Evolutionary conservation across 805 yeast species (phyloP), one percentile per base, ranked within the genome.

Genomic region (baker's yeast (Saccharomyces cerevisiae)): DNA sequence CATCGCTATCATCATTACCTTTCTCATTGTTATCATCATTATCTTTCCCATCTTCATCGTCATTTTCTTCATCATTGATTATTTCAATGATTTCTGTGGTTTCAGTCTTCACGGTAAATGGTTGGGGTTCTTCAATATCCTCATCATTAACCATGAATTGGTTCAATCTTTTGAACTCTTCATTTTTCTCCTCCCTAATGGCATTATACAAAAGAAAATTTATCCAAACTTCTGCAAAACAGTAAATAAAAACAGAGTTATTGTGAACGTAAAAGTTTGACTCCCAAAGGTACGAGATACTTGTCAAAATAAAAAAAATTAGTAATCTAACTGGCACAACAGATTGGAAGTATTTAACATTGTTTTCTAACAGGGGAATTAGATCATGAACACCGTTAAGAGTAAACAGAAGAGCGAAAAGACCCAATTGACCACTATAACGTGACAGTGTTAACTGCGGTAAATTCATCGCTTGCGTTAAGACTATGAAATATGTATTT

Each of bases 211-310:
- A 75, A 58, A 85, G 70, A 55, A 84, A 81, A 61, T 83, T 81
- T 62, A 82, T 73, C 89, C 91, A 86, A 31, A 85, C 76, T 66
- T 86, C 94, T 57, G 79, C 62, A 57, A 85, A 84, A 30, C 81
- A 67, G 63, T 78, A 84, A 4, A 78, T 71, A 58, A 86, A 84
- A 3, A 84, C 79, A 48, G 81, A 70, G 62, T 81, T 83, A 69
- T 85, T 85, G 63, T 85, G 81, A n/a, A 85, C 55, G 26, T 70
- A 66, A 17, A 63, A 56, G 22, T 76, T 73, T 47, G 71, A 66
- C n/a, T 70, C 70, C 53, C 76, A 76, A 46, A 77, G 52, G 61
- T 81, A 82, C 27, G 83, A 68, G 58, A 75, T 76, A 3, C 75
- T 75, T 6, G 80, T 82, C 41, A 84, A 59, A 0, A 65, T 60